Base-by-base conservation (phyloP, 139 green algal genomes). In the Chlamydomonas urium region DNA sequence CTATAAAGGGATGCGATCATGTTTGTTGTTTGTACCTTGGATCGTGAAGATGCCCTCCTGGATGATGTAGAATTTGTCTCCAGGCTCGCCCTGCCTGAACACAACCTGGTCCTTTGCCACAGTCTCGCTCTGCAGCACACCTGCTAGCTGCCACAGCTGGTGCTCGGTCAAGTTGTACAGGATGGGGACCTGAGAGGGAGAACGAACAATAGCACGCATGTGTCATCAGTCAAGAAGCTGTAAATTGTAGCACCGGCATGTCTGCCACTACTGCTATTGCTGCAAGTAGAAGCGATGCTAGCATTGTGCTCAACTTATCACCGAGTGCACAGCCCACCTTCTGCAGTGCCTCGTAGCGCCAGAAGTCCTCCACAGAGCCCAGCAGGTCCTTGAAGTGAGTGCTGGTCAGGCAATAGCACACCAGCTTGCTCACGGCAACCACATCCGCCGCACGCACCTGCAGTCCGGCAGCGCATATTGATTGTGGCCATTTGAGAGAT, bases 51-150 rank as follows among this genome's bases (percentile, higher is more conserved):
- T 71, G 21, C 92, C 93, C 6, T 87, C 75, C 75, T 95, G 78
- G 21, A 96, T 83, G 65, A 98, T 83, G 74, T 95, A 97, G 50
- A 97, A 97, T 10, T 66, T 82, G 73, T 96, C 87, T 1, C 89
- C 91, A 68, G 61, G 56, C 36, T 90, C 84, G 6, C 85, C 86
- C 70, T 88, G 74, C 23, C 70, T 47, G 77, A 92, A 88, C 69
- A 97, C 83, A 2, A 87, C 61, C 28, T 88, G 66, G 29, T 73
- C 77, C 65, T 83, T 79, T 35, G n/a, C 36, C 65, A 67, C 21
- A 14, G 29, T 38, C 63, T 70, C 66, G 34, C 36, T 57, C 65
- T 77, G 36, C 86, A 96, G 86, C 53, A 72, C 71, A 21, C 76
- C 67, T 23, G 87, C 87, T 62, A 96, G 75, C 80, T 90, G 80